Percentiles rank a stretch among this genome's conserved stretches.
Evolutionary conservation across 1,284 basidiomycete species (phyloP).

Genomic region (Malassezia yamatoensis): DNA sequence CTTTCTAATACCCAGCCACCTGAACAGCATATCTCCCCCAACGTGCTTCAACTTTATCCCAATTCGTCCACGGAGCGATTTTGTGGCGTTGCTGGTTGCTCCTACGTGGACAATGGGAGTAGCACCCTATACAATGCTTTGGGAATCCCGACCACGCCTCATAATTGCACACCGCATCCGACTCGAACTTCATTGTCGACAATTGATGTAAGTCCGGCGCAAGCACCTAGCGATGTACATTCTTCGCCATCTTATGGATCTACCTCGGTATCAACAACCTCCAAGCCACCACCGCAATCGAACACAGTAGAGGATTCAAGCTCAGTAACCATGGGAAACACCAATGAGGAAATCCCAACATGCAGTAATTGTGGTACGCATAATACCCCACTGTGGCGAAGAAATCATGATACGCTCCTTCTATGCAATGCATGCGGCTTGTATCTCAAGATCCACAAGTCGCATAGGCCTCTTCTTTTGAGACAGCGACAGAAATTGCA

Average conservation of each 20-base stretch:
- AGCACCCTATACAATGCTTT: not conserved
- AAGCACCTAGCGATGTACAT: not conserved
- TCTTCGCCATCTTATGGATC: not conserved
- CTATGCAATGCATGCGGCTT: slow-evolving; percentile 46
- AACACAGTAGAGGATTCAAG: no score
- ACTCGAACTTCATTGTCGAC: not conserved
- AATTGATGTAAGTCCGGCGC: not conserved
- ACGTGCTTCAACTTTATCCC: slow-evolving; percentile 12
- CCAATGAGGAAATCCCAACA: slow-evolving; percentile 15
- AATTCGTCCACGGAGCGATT: not conserved
- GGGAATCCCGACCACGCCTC: not conserved
- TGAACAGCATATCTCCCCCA: slow-evolving; percentile 13
- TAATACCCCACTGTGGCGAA: slow-evolving; percentile 40
- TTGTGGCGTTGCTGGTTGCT: slow-evolving; percentile 13
- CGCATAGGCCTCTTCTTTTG: slow-evolving; percentile 25
- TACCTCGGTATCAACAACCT: not conserved
- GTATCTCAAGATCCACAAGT: slow-evolving; percentile 44
- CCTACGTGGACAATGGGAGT: slow-evolving; percentile 1
- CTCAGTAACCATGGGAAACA: not conserved
- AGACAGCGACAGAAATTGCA: slow-evolving; percentile 24
- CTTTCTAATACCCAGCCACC: not conserved
- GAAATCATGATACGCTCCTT: slow-evolving; percentile 34
- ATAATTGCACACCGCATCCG: not conserved
- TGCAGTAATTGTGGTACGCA: slow-evolving; percentile 44
- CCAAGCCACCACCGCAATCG: not conserved